Evolutionary conservation across 73 alveolate species (phyloP).

Genomic region (Symbiodinium natans): DNA sequence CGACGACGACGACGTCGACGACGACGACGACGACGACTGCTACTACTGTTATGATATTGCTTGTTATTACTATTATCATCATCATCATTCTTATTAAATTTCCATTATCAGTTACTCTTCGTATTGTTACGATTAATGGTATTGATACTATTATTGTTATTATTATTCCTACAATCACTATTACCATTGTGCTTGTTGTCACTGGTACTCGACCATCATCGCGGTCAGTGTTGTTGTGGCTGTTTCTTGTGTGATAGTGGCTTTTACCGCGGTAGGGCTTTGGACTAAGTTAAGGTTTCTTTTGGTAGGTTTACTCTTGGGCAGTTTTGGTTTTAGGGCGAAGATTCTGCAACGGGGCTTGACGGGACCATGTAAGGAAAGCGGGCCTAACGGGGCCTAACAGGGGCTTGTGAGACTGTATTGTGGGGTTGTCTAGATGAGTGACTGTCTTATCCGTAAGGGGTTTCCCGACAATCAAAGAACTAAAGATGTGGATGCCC

Average conservation of each 20-base stretch:
- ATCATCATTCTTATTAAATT: too few relatives aligned
- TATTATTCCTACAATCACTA: too few relatives aligned
- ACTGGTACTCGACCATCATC: background rate
- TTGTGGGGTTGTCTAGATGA: background rate
- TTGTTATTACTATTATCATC: too few relatives aligned
- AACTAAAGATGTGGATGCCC: background rate
- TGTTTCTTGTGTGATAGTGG: background rate
- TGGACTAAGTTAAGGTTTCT: background rate
- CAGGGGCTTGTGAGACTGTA: background rate
- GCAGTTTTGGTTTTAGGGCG: background rate
- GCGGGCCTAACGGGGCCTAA: too few relatives aligned
- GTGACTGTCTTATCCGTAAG: background rate
- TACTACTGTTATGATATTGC: too few relatives aligned
- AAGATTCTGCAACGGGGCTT: background rate
- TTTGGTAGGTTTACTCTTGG: background rate
- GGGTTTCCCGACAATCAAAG: background rate
- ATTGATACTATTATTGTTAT: too few relatives aligned
- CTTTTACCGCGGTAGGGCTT: background rate
- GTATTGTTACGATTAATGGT: too few relatives aligned
- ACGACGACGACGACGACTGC: too few relatives aligned
- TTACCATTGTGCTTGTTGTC: too few relatives aligned
- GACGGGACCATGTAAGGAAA: background rate
- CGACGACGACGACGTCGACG: too few relatives aligned
- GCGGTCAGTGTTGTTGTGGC: background rate
- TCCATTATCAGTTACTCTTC: too few relatives aligned